Conservation (phyloP, 306 rosid species). For the Castanospermum australe region DNA sequence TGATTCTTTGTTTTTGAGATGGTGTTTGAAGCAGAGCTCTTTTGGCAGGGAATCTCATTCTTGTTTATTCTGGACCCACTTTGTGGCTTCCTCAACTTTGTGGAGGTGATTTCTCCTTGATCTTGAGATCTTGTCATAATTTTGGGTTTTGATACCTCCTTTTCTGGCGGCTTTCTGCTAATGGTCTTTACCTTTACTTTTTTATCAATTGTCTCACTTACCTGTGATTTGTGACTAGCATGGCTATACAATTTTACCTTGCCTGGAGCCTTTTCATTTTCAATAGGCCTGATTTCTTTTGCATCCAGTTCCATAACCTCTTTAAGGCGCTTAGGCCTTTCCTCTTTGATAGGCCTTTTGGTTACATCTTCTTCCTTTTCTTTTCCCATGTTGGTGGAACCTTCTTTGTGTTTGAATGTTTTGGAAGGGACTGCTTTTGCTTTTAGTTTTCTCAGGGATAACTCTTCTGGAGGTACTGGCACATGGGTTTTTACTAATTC, state of each 20-base stretch:
- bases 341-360: slow-evolving; percentile 40
- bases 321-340: slow-evolving; percentile 32
- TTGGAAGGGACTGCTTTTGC: slow-evolving; percentile 40
- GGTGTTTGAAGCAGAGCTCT: slow-evolving; percentile 32
- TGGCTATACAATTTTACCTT: slow-evolving; percentile 42
- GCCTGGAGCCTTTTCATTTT: slow-evolving; percentile 44
- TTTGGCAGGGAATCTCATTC: slow-evolving; percentile 37
- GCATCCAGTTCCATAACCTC: slow-evolving; percentile 39
- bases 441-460: slow-evolving; percentile 41
- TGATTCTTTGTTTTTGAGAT: slow-evolving; percentile 31
- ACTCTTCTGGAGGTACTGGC: slow-evolving; percentile 35
- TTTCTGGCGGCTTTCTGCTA: slow-evolving; percentile 42
- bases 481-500: slow-evolving; percentile 22
- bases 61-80: slow-evolving; percentile 36
- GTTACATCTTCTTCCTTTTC: slow-evolving; percentile 38
- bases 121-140: slow-evolving; percentile 49
- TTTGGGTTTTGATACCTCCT: slow-evolving; percentile 43
- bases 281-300: slow-evolving; percentile 42
- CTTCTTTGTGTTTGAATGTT: slow-evolving; percentile 36
- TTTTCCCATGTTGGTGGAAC: slow-evolving; percentile 35
- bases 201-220: slow-evolving; percentile 46
- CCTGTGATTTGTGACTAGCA: slow-evolving; percentile 40
- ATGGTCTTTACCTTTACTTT: slow-evolving; percentile 35
- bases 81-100: slow-evolving; percentile 52
- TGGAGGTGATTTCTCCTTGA: slow-evolving; percentile 42